A percentile compares a stretch with the other conserved stretches of the same genome.
Evolutionary conservation across 164 flowering plant species (phyloP).

Genomic region (Akebia trifoliata): DNA sequence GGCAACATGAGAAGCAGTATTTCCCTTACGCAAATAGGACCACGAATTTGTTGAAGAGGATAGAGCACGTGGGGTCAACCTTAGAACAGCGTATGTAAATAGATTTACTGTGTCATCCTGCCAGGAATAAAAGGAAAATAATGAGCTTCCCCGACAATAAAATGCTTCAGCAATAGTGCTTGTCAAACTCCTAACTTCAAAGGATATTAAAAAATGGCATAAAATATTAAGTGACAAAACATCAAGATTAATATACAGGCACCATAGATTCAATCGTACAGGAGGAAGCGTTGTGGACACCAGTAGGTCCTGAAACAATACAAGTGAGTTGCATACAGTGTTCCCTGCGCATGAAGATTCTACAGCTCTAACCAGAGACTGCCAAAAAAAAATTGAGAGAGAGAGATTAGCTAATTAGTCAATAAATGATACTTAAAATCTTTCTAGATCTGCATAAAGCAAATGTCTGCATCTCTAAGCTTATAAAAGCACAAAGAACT

Average conservation of each 20-base stretch:
- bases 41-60: slow-evolving; percentile 67
- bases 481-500: neutral
- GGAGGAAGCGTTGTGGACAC: slow-evolving; percentile 95
- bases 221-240: neutral
- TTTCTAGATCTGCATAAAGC: neutral
- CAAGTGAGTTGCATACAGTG: slow-evolving; percentile 59
- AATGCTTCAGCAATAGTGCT: neutral
- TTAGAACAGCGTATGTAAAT: slow-evolving; percentile 70
- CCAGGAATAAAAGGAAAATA: slow-evolving; percentile 11
- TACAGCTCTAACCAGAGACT: slow-evolving; percentile 77
- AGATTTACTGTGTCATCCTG: slow-evolving; percentile 88
- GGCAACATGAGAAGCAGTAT: slow-evolving; percentile 32
- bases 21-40: slow-evolving; percentile 80
- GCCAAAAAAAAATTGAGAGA: slow-evolving; percentile 26
- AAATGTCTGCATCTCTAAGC: neutral
- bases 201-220: neutral
- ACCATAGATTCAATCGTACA: slow-evolving; percentile 47
- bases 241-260: slow-evolving; percentile 2
- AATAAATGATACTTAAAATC: neutral
- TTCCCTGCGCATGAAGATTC: slow-evolving; percentile 69
- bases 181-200: neutral
- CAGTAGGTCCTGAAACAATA: slow-evolving; percentile 87
- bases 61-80: slow-evolving; percentile 72
- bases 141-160: slow-evolving; percentile 8
- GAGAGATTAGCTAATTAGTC: neutral